A percentile compares a stretch with the other conserved stretches of the same genome.
Evolutionary conservation across 2,329 filamentous ascomycete genomes (phyloP).

Genomic region (Phaeoacremonium minimum): DNA sequence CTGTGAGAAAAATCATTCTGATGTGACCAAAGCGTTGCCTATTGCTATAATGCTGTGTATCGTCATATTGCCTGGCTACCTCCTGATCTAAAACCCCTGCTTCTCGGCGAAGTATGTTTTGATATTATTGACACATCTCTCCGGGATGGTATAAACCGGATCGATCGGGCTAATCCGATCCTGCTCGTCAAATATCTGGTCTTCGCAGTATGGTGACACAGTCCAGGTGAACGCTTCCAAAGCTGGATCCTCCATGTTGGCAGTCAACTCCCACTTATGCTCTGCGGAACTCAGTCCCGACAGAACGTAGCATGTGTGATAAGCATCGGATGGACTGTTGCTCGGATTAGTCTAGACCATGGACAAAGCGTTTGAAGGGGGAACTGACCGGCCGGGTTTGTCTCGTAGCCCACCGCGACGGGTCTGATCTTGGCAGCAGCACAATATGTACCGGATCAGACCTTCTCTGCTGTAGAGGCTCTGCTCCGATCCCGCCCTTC

Average conservation of each 20-base stretch:
- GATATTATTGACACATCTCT: constrained; percentile 60
- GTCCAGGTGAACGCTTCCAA: constrained; percentile 26
- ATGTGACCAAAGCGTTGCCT: no score
- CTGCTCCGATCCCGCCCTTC: constrained; percentile 19
- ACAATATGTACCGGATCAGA: constrained; percentile 82
- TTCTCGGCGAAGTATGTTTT: constrained; percentile 61
- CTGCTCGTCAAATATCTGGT: constrained; percentile 64
- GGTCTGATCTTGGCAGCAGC: constrained; percentile 74
- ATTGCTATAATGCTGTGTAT: no score
- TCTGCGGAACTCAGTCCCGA: constrained; percentile 80
- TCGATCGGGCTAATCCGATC: constrained; percentile 71
- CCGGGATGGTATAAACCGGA: constrained; percentile 81
- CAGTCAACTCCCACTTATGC: constrained; percentile 53
- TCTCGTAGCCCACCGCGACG: constrained; percentile 79
- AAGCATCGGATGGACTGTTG: constrained; percentile 71
- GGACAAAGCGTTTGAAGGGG: background rate
- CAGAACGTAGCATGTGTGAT: constrained; percentile 90
- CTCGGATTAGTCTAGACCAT: background rate
- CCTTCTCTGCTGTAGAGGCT: constrained; percentile 78
- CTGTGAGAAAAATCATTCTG: no score
- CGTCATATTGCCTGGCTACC: no score
- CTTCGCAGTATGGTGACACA: constrained; percentile 43
- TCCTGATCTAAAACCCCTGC: constrained; percentile 45
- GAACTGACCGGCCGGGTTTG: constrained; percentile 81
- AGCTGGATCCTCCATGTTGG: constrained; percentile 8